phyloP scores from a whole-genome alignment of 352 stramenopile species.

The Phytophthora meadii region DNA sequence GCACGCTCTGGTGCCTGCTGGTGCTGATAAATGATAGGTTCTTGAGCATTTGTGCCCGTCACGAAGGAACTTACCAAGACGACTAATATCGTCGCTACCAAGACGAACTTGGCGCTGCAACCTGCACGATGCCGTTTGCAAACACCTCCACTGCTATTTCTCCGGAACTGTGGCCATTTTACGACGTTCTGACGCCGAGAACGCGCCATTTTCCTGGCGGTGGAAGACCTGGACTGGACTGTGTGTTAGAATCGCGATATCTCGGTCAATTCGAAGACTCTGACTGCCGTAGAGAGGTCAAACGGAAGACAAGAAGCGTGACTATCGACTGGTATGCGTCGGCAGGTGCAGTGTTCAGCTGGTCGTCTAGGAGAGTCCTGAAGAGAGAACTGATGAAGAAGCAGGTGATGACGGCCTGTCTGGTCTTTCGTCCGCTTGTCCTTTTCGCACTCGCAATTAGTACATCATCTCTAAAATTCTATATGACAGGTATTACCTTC shows the following conservation, averaged over 20 bases:
- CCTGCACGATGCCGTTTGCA: conserved; percentile 2
- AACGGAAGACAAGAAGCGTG: conserved; percentile 4
- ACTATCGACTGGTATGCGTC: background rate
- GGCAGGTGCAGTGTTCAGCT: background rate
- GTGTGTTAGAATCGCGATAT: conserved; percentile 15
- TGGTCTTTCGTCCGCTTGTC: conserved; percentile 29
- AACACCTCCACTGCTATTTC: conserved; percentile 1
- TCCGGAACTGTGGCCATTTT: conserved; percentile 1
- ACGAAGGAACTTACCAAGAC: conserved; percentile 1
- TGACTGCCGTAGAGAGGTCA: background rate
- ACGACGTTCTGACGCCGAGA: conserved; percentile 9
- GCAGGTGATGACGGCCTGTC: conserved; percentile 15
- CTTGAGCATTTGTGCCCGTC: conserved; percentile 1
- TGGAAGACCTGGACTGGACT: background rate
- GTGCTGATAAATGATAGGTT: conserved; percentile 18
- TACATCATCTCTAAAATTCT: background rate
- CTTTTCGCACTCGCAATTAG: conserved; percentile 30
- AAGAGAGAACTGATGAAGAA: conserved; percentile 18
- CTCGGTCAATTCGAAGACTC: conserved; percentile 18
- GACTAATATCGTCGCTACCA: conserved; percentile 17
- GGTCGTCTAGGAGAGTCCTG: conserved; percentile 18
- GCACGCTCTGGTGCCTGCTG: background rate
- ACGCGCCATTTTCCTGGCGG: conserved; percentile 16
- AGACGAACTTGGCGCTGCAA: conserved; percentile 11
- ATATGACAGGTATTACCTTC: background rate